Conservation (phyloP, 2,329 filamentous ascomycete genomes). For the Talaromyces islandicus region DNA sequence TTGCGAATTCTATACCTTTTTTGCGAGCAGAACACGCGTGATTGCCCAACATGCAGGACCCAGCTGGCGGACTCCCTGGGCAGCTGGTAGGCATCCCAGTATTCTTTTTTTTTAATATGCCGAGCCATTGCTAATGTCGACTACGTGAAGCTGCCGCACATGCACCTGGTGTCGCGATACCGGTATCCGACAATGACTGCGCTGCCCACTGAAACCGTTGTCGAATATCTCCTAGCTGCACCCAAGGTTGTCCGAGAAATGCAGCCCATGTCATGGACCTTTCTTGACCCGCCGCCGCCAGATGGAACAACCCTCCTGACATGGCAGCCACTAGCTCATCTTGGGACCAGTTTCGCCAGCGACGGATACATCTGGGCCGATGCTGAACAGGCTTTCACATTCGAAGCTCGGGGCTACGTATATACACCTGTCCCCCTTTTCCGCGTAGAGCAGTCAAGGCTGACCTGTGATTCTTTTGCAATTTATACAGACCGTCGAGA, state of each 20-base stretch:
- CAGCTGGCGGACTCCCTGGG: conserved; percentile 39
- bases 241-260: conserved; percentile 79
- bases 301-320: conserved; percentile 79
- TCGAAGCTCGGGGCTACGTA: conserved; percentile 66
- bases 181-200: conserved; percentile 69
- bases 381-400: conserved; percentile 68
- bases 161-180: conserved; percentile 81
- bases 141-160: conserved; percentile 64
- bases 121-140: not conserved
- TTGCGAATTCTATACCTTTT: not conserved
- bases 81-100: conserved; percentile 34
- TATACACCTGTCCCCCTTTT: conserved; percentile 18
- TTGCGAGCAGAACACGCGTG: conserved; percentile 17
- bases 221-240: conserved; percentile 75
- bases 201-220: conserved; percentile 69
- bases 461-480: conserved; percentile 10
- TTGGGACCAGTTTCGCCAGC: conserved; percentile 71
- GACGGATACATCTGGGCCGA: conserved; percentile 92
- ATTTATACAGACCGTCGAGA: conserved; percentile 69
- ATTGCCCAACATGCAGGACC: conserved; percentile 38
- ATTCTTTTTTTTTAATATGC: not conserved
- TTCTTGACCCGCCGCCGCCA: conserved; percentile 66
- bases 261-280: conserved; percentile 89
- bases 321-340: conserved; percentile 74
- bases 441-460: not conserved